phyloP scores from a whole-genome alignment of 1,139 yeast species.

The Sugiyamaella japonica region DNA sequence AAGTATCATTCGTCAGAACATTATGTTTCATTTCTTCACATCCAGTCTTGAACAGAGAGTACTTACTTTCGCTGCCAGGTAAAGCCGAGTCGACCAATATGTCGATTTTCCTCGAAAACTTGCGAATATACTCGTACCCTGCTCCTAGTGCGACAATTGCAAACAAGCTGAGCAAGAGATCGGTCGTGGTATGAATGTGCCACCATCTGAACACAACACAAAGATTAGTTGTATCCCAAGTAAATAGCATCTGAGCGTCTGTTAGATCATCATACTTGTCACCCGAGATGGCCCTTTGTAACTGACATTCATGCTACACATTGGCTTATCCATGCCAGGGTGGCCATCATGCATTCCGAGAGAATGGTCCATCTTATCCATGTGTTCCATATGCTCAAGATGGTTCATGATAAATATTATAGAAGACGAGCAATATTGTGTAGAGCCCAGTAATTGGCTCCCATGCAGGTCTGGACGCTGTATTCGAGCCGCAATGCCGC shows the following conservation, averaged over 20 bases:
- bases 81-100: conserved; percentile 24
- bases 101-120: conserved; percentile 37
- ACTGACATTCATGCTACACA: conserved; percentile 59
- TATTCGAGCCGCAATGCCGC: neutral
- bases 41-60: neutral
- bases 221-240: conserved; percentile 73
- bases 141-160: conserved; percentile 53
- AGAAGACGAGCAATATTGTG: neutral
- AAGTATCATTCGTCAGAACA: conserved; percentile 5
- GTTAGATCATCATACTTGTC: neutral
- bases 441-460: neutral
- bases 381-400: neutral
- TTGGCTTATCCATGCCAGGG: conserved; percentile 34
- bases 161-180: conserved; percentile 54
- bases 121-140: conserved; percentile 61
- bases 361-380: conserved; percentile 29
- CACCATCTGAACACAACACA: conserved; percentile 78
- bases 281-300: neutral
- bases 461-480: neutral
- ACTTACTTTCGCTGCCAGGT: conserved; percentile 22
- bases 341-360: conserved; percentile 19
- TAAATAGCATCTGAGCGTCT: conserved; percentile 61
- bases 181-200: conserved; percentile 60
- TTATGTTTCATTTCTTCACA: neutral
- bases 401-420: neutral